A percentile compares a stretch with the other conserved stretches of the same genome.
phyloP scores from a whole-genome alignment of 768 basidiomycete species.

The Lentinula sp. region DNA sequence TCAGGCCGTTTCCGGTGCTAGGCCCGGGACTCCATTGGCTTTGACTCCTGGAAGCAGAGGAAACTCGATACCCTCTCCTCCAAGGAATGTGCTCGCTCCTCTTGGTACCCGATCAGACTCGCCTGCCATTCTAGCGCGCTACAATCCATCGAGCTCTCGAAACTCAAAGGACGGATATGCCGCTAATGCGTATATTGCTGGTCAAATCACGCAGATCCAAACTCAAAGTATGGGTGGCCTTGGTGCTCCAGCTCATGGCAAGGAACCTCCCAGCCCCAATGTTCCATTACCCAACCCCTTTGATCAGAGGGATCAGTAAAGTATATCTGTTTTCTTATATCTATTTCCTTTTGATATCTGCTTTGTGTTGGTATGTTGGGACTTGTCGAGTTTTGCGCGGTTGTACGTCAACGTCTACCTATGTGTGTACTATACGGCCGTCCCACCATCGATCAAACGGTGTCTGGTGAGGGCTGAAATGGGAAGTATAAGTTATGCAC shows the following conservation, averaged over 20 bases:
- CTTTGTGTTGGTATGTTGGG: background rate
- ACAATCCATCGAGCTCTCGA: background rate
- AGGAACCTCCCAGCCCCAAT: background rate
- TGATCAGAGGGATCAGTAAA: background rate
- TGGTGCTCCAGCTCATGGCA: background rate
- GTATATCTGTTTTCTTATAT: background rate
- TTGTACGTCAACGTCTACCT: too few species aligned
- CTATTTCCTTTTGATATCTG: background rate
- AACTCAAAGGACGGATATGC: background rate
- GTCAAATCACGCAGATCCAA: background rate
- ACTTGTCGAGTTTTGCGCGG: too few species aligned
- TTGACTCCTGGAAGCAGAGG: slow-evolving; percentile 1
- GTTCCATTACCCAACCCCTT: background rate
- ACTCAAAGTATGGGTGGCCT: background rate
- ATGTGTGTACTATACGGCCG: too few species aligned
- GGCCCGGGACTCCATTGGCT: background rate
- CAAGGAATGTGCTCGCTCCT: background rate
- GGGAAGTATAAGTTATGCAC: background rate
- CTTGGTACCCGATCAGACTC: background rate
- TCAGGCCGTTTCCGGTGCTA: background rate
- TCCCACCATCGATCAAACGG: too few species aligned
- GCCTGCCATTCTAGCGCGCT: background rate
- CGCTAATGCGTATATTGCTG: background rate
- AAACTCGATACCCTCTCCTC: background rate
- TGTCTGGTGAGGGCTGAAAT: too few species aligned